A percentile compares a stretch with the other conserved stretches of the same genome.
These are phyloP conservation scores for Amaranthus palmeri DNA, from an alignment of 148 eudicot species.

Conservation along the genomic window DNA sequence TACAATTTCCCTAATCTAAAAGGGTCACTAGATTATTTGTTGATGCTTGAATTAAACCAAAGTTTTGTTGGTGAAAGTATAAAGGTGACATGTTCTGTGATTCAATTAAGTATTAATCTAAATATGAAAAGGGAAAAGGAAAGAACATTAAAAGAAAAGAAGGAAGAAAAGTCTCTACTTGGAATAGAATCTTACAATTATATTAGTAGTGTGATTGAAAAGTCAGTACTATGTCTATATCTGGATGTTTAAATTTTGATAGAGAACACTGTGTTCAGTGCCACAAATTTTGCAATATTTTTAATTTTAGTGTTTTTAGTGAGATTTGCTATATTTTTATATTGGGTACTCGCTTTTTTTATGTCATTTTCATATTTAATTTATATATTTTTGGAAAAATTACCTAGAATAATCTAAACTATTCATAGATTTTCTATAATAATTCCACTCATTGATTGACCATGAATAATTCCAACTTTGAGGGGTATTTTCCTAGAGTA, in stretches of 20 bases:
- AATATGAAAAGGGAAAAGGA: not conserved
- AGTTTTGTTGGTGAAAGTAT: slow-evolving; percentile 14
- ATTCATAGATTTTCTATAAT: too few relatives aligned
- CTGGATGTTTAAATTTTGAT: too few relatives aligned
- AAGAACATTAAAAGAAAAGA: slow-evolving; percentile 1
- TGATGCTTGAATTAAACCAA: slow-evolving; percentile 6
- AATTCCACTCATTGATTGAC: too few relatives aligned
- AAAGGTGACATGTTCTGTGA: slow-evolving; percentile 19
- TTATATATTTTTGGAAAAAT: too few relatives aligned
- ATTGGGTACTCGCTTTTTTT: too few relatives aligned
- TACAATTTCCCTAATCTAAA: not conserved
- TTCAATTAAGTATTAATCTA: slow-evolving; percentile 11
- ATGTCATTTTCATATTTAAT: too few relatives aligned
- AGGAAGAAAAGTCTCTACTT: slow-evolving; percentile 12
- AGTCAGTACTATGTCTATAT: not conserved
- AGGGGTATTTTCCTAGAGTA: too few relatives aligned
- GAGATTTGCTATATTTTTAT: too few relatives aligned
- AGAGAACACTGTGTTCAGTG: too few relatives aligned
- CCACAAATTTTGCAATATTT: not conserved
- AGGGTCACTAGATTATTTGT: slow-evolving; percentile 9
- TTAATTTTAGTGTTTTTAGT: not conserved
- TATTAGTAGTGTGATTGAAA: not conserved
- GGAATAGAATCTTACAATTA: slow-evolving; percentile 4
- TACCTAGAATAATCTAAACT: too few relatives aligned
- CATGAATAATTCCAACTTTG: too few relatives aligned